Evolutionary conservation across 768 basidiomycete genomes (phyloP).

Genomic region (Cyathus striatus): DNA sequence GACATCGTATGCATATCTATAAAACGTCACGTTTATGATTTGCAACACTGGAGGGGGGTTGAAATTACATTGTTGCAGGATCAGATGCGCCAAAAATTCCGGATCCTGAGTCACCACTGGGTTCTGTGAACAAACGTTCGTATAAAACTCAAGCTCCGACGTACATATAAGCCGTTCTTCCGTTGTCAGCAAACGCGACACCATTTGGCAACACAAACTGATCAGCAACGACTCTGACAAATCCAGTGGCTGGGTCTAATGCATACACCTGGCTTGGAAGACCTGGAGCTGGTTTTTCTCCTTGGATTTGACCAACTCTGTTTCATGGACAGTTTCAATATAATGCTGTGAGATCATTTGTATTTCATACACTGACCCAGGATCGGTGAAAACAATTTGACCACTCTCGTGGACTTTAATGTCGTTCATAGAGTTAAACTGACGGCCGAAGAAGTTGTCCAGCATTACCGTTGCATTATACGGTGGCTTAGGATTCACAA

Average conservation of each 20-base stretch:
- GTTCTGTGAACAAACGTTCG: background rate
- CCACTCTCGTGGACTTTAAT: slow-evolving; percentile 69
- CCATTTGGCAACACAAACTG: slow-evolving; percentile 72
- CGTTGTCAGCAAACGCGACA: slow-evolving; percentile 62
- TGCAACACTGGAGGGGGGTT: background rate
- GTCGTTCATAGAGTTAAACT: slow-evolving; percentile 82
- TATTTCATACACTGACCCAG: slow-evolving; percentile 35
- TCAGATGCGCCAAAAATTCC: slow-evolving; percentile 48
- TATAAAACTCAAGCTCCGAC: background rate
- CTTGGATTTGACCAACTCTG: slow-evolving; percentile 60
- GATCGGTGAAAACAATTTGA: slow-evolving; percentile 73
- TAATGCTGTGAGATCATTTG: background rate
- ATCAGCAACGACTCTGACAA: slow-evolving; percentile 69
- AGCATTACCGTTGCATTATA: slow-evolving; percentile 65
- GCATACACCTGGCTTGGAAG: slow-evolving; percentile 77
- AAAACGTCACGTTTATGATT: background rate
- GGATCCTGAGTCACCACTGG: slow-evolving; percentile 49
- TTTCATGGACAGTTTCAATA: background rate
- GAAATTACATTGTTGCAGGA: slow-evolving; percentile 63
- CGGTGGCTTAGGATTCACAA: slow-evolving; percentile 60
- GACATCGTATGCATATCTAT: slow-evolving; percentile 64
- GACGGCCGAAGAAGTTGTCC: slow-evolving; percentile 75
- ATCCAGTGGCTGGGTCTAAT: slow-evolving; percentile 60
- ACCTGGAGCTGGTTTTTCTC: slow-evolving; percentile 61
- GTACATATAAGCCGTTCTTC: slow-evolving; percentile 60